Evolutionary conservation across 257 asterid species (phyloP).

Genomic region (Gentiana straminea): DNA sequence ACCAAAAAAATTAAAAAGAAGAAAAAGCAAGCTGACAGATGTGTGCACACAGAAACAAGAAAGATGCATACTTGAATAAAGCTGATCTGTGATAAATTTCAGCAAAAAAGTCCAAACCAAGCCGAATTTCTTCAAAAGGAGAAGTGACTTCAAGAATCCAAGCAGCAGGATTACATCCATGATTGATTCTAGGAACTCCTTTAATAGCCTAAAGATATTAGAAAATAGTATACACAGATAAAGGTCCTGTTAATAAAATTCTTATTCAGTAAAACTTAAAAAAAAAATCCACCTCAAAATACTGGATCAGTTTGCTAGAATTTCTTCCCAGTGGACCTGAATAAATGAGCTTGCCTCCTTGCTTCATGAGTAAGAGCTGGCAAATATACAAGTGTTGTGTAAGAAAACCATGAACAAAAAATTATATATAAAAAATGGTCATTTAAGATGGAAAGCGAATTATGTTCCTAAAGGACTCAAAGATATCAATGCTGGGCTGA

Average conservation of each 20-base stretch:
- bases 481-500: constrained; percentile 93
- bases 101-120: constrained; percentile 81
- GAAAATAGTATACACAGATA: background rate
- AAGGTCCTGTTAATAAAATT: background rate
- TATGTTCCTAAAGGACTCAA: constrained; percentile 88
- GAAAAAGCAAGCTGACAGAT: background rate
- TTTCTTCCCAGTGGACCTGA: constrained; percentile 82
- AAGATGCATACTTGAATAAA: constrained; percentile 47
- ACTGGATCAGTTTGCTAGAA: constrained; percentile 61
- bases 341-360: constrained; percentile 87
- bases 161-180: constrained; percentile 85
- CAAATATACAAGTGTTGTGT: background rate
- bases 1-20: constrained; percentile 8
- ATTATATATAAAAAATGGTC: too few species aligned
- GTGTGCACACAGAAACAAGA: background rate
- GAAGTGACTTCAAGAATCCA: constrained; percentile 94
- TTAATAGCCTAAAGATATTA: constrained; percentile 40
- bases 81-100: constrained; percentile 59
- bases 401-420: too few species aligned
- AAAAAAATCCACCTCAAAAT: constrained; percentile 88
- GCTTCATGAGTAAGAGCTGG: constrained; percentile 85
- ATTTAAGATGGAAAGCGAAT: too few species aligned
- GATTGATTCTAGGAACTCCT: constrained; percentile 55
- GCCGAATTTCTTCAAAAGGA: constrained; percentile 53
- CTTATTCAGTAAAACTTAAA: background rate